Evolutionary conservation across 345 rosid species (phyloP), one percentile per base, ranked within the genome.

Genomic region (Hevea brasiliensis): DNA sequence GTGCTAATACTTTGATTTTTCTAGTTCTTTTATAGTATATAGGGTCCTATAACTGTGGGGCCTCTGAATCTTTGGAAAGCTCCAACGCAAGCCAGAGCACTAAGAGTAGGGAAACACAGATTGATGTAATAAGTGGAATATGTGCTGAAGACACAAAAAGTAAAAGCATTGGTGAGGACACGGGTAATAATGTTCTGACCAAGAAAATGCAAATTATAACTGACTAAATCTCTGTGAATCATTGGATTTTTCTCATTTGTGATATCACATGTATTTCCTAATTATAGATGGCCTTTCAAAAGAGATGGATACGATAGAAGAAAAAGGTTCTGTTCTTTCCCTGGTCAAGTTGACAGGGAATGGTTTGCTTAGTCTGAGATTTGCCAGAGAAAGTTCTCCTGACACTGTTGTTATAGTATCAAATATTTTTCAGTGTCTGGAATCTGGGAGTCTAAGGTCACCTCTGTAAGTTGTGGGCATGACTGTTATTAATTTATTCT

Each of bases 271-370:
- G 9, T 75, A n/a, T 64, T n/a, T 62, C 32, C n/a, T 55, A 26
- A 44, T 82, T 21, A 71, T 82, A 86, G 87, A 81, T 55, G 82
- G 41, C 47, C 41, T 53, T 73, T 75, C 71, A 56, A 74, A 83
- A 57, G 53, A 24, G 40, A 76, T 59, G 32, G 83, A 70, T 79
- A 56, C 40, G 57, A 67, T 44, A 35, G 76, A 44, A 64, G 84
- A 81, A 55, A 80, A n/a, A 8, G 70, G 75, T 71, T 78, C 77
- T 77, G 75, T 54, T 78, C 89, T 94, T 78, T 92, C 98, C 57
- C 74, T 94, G 65, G 98, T 94, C 72, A 94, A 94, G 91, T 80
- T 94, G 77, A 86, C 86, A 54, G 86, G 84, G 66, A 89, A 96
- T 78, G 98, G 97, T 51, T 80, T 94, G 89, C 85, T 94, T 80